phyloP scores from a whole-genome alignment of 495 filamentous ascomycete species.

The Cudoniella acicularis region DNA sequence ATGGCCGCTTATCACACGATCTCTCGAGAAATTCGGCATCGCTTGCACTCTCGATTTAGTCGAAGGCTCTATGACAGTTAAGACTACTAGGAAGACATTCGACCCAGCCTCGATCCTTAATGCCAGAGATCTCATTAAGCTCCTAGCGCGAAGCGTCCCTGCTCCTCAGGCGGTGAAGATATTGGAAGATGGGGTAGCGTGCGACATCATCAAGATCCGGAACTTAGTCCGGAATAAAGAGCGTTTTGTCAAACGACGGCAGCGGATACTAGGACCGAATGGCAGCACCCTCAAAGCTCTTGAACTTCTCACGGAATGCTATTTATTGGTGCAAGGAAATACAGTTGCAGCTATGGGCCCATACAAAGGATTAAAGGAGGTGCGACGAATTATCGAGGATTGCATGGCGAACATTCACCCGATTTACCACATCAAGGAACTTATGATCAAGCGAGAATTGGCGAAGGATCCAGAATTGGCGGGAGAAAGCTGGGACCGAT shows the following conservation, averaged over 20 bases:
- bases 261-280: slow-evolving; percentile 80
- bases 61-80: slow-evolving; percentile 93
- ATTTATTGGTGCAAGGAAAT: slow-evolving; percentile 96
- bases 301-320: slow-evolving; percentile 89
- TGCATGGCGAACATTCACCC: slow-evolving; percentile 96
- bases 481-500: slow-evolving; percentile 90
- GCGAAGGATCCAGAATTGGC: slow-evolving; percentile 87
- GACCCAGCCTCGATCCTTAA: slow-evolving; percentile 95
- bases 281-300: slow-evolving; percentile 88
- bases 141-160: slow-evolving; percentile 87
- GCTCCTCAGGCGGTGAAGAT: slow-evolving; percentile 92
- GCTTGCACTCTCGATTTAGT: slow-evolving; percentile 90
- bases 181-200: slow-evolving; percentile 82
- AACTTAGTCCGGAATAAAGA: slow-evolving; percentile 92
- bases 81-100: slow-evolving; percentile 90
- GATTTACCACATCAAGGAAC: slow-evolving; percentile 94
- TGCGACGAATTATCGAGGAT: slow-evolving; percentile 85
- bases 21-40: slow-evolving; percentile 77
- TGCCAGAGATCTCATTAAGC: slow-evolving; percentile 88
- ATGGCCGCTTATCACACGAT: slow-evolving; percentile 78
- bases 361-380: slow-evolving; percentile 90
- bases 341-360: slow-evolving; percentile 89
- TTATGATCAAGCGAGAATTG: slow-evolving; percentile 99
- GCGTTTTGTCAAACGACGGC: slow-evolving; percentile 92
- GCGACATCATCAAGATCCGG: slow-evolving; percentile 92